Base-by-base conservation (phyloP, 2,329 filamentous ascomycete genomes). In the Amylocarpus encephaloides region DNA sequence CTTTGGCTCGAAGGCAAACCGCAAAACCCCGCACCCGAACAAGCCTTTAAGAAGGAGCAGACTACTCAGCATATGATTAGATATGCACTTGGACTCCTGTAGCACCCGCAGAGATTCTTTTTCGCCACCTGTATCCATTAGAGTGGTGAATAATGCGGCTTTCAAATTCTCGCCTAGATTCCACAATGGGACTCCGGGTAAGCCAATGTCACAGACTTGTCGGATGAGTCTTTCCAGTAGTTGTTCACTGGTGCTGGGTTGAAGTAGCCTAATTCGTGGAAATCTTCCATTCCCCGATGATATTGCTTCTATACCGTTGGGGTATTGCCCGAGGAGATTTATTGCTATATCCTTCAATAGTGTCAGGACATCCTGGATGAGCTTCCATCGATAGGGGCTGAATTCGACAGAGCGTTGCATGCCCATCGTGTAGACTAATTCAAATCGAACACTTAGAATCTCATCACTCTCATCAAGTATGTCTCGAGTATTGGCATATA, bases 391-490 rank as follows among this genome's bases (percentile, higher is more conserved):
- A 2, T 75, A 63, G 0, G 77, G 77, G 41, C 72, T 72, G 10
- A 74, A 67, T 5, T 84, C 76, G 0, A 83, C 67, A 0, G 73
- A 55, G 1, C 62, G 59, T 50, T 82, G 77, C 0, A 61, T 52
- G 0, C 81, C 82, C 57, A 84, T 75, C 0, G 80, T 83, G 50
- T 86, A 85, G 1, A 85, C 69, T 0, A 85, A 63, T 57, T 86
- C 79, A 35, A 82, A 83, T 42, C 76, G 78, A 3, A 75, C 71
- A 39, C 72, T 78, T 39, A 85, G 77, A 48, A 78, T 79, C 50
- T 85, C 80, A 43, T 86, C 83, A 35, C 77, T 81, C 62, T 86
- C 81, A 50, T 86, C 82, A 0, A 86, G 68, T 1, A 86, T 71
- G 52, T 84, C 80, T 0, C 79, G 68, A 0, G 73, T 70, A 1